Conservation (phyloP, 2,329 filamentous ascomycete genomes). For the Bertia moriformis region DNA sequence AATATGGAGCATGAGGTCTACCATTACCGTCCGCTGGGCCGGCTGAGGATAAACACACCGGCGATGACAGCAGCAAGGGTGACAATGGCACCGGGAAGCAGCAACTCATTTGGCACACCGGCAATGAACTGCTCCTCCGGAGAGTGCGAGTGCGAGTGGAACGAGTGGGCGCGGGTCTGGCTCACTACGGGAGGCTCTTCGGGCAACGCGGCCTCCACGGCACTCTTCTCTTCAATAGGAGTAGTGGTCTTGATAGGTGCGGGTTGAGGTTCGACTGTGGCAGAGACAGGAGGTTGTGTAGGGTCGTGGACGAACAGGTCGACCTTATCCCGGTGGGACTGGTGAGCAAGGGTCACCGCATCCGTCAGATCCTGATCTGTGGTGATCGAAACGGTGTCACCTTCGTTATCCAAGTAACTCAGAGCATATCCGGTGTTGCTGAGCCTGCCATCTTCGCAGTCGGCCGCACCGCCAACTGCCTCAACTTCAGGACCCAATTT, state of each 20-base stretch:
- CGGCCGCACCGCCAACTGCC: conserved; percentile 66
- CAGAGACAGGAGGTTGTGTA: conserved; percentile 66
- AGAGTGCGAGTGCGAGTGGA: conserved; percentile 13
- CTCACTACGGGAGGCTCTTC: conserved; percentile 4
- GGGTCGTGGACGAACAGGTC: conserved; percentile 94
- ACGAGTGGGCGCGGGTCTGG: conserved; percentile 5
- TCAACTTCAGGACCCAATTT: conserved; percentile 80
- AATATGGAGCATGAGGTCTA: no score
- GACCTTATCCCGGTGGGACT: conserved; percentile 73
- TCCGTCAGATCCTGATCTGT: conserved; percentile 87
- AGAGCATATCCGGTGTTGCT: conserved; percentile 71
- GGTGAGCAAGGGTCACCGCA: conserved; percentile 70
- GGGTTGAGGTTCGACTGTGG: conserved; percentile 25
- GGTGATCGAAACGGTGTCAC: conserved; percentile 91
- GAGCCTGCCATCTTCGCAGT: conserved; percentile 65
- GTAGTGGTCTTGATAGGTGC: not conserved
- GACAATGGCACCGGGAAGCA: conserved; percentile 86
- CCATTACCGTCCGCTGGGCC: no score
- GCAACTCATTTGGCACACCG: conserved; percentile 83
- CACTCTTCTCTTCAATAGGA: conserved; percentile 28
- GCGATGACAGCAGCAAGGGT: conserved; percentile 90
- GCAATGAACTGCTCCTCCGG: conserved; percentile 65
- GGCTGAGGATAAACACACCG: conserved; percentile 55
- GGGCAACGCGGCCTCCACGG: conserved; percentile 15
- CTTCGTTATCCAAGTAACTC: conserved; percentile 92